These are phyloP conservation scores for Aspergillus sp. DNA, from an alignment of 2,329 filamentous ascomycete genomes.

Conservation along the genomic window DNA sequence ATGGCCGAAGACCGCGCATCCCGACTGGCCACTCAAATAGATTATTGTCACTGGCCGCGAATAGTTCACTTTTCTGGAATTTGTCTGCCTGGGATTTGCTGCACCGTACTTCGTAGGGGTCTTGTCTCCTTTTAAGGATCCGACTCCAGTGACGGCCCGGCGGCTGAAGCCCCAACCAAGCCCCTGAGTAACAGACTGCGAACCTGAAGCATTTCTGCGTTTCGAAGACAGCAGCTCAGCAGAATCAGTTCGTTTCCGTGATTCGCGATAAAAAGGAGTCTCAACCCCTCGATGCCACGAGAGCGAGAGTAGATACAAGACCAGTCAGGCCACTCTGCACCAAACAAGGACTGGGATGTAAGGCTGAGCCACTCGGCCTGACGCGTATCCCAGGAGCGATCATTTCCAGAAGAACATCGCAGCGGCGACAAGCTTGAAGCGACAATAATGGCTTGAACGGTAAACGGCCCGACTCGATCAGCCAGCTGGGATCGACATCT, in stretches of 20 bases:
- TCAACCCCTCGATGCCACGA: not conserved
- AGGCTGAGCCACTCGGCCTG: not conserved
- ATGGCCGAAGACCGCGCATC: not conserved
- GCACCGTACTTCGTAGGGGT: no score
- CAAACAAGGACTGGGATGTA: not conserved
- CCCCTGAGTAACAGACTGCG: no score
- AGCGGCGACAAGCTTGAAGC: not conserved
- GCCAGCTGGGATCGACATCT: not conserved
- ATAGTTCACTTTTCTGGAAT: conserved; percentile 1
- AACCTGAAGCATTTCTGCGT: no score
- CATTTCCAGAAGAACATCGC: conserved; percentile 7
- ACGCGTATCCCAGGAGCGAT: conserved; percentile 21
- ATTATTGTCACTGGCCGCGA: conserved; percentile 2
- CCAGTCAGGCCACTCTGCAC: not conserved
- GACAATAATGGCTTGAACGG: conserved; percentile 13
- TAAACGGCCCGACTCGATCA: conserved; percentile 1
- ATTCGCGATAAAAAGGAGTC: not conserved
- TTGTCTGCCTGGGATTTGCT: not conserved
- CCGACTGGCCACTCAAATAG: conserved; percentile 2
- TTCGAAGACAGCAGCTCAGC: no score
- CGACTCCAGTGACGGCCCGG: no score
- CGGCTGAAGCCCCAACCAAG: no score
- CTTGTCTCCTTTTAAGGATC: not conserved
- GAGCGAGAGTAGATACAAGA: not conserved
- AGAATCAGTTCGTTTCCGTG: not conserved